phyloP scores from a whole-genome alignment of 192 early-diverging fungal species.

The Backusella westeae region DNA sequence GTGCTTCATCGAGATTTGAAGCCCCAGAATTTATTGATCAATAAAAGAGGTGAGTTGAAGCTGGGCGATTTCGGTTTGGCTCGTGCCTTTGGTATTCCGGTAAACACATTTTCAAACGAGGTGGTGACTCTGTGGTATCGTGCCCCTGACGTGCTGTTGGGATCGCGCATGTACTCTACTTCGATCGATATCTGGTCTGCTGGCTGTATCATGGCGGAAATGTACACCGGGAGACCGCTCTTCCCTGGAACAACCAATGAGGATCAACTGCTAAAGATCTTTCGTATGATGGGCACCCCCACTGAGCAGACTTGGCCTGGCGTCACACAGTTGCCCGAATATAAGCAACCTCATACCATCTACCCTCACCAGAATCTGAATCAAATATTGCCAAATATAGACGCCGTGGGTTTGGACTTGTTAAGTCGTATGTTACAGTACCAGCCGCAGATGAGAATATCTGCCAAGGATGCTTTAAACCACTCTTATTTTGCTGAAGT shows the following conservation, averaged over 20 bases:
- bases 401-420: constrained; percentile 67
- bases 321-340: constrained; percentile 68
- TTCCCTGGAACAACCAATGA: constrained; percentile 83
- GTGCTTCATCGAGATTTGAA: constrained; percentile 85
- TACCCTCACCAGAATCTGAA: constrained; percentile 64
- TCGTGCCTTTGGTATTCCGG: constrained; percentile 80
- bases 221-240: constrained; percentile 76
- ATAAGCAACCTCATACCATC: constrained; percentile 64
- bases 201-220: constrained; percentile 98
- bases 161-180: constrained; percentile 91
- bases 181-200: constrained; percentile 98
- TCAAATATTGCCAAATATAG: constrained; percentile 73
- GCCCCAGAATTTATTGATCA: constrained; percentile 85
- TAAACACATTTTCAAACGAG: constrained; percentile 96
- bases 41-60: constrained; percentile 76
- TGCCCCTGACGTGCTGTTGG: constrained; percentile 94
- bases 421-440: constrained; percentile 73
- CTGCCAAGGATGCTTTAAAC: constrained; percentile 62
- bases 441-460: constrained; percentile 64
- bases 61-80: constrained; percentile 86
- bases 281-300: constrained; percentile 78
- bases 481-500: constrained; percentile 63
- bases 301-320: constrained; percentile 75
- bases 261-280: constrained; percentile 79
- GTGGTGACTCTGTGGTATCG: constrained; percentile 99